Evolutionary conservation across 345 rosid genomes (phyloP), one percentile per base, ranked within the genome.

Genomic region (Syzygium grande): DNA sequence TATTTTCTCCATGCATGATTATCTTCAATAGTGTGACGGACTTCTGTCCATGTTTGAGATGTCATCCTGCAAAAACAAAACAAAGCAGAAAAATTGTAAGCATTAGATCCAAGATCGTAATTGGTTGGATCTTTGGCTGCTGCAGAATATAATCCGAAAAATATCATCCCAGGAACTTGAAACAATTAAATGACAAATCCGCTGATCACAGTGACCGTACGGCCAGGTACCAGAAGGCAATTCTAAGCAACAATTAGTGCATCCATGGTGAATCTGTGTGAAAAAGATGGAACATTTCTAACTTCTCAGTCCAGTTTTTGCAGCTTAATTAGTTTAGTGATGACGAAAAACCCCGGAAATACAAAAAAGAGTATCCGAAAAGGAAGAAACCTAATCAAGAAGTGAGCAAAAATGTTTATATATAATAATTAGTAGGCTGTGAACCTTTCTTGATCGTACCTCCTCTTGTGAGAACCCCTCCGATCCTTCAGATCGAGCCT

Each of bases 401-500:
- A 73, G 80, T 19, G 49, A 61, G 73, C 73, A 30, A n/a, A 61
- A n/a, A 61, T n/a, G 29, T 61, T 1, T 8, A 51, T 13, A n/a
- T 15, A 13, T 13, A 12, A 13, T 52, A n/a, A 61, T n/a, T n/a
- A 14, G 73, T 0, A 30, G n/a, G 73, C 14, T 61, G 73, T 15
- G 73, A 38, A 73, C 6, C 52, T 22, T 29, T 25, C 54, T 12
- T 38, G 27, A 84, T 54, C 93, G 89, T 92, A 96, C 99, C 93
- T 94, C 92, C 99, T 95, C 91, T 95, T 96, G 93, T 97, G 93
- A 90, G 93, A 92, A 6, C 98, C 99, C 85, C 98, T 93, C 89
- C 80, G 93, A 34, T 90, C 94, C 89, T 90, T 92, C 58, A 88
- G 53, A 59, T 25, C 22, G 52, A 86, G 55, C 52, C 89, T 93